Percentiles rank a stretch among this genome's conserved stretches.
Conservation (phyloP, 306 rosid genomes). For the Pueraria montana region DNA sequence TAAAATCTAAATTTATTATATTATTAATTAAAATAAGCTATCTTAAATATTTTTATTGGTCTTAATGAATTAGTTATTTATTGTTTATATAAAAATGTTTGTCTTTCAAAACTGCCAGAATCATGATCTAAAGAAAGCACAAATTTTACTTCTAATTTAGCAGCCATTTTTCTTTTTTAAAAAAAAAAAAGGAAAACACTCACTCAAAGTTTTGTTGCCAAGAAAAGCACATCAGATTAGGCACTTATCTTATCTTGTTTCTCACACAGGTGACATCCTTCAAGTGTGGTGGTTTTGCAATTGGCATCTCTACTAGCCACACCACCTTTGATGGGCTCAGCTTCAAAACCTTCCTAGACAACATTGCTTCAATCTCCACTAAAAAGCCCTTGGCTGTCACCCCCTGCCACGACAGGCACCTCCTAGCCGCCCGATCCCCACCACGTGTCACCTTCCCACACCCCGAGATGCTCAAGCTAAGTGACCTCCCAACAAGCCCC, state of each 20-base stretch:
- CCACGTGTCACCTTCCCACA: conserved; percentile 23
- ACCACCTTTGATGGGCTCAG: not conserved
- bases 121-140: no score
- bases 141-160: no score
- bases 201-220: no score
- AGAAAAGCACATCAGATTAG: no score
- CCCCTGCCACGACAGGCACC: conserved; percentile 12
- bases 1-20: no score
- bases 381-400: conserved; percentile 2
- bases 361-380: not conserved
- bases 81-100: no score
- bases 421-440: conserved; percentile 17
- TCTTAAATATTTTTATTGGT: no score
- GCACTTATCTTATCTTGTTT: not conserved
- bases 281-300: not conserved
- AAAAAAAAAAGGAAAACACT: no score
- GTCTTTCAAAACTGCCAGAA: no score
- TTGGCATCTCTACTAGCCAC: conserved; percentile 18
- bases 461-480: not conserved
- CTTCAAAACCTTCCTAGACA: conserved; percentile 13
- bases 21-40: no score
- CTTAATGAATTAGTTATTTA: no score
- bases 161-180: no score
- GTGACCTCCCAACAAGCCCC: not conserved
- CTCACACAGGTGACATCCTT: conserved; percentile 12